Evolutionary conservation across 805 yeast genomes (phyloP).

Genomic region (Danielia reshetovae): DNA sequence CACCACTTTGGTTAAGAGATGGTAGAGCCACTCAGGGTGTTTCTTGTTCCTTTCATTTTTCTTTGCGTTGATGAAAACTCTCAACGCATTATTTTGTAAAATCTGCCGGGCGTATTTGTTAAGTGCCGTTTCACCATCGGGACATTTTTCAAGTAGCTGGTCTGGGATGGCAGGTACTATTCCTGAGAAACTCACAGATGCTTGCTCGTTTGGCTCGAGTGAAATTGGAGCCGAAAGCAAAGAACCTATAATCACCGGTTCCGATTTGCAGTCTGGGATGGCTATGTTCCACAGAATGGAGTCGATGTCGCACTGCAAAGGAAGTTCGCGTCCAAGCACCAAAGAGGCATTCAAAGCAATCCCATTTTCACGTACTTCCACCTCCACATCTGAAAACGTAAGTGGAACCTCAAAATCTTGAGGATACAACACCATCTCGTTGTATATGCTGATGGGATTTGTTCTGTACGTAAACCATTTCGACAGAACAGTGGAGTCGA

Average conservation of each 20-base stretch:
- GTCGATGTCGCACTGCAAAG: slow-evolving; percentile 16
- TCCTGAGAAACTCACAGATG: slow-evolving; percentile 10
- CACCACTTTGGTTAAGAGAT: slow-evolving; percentile 9
- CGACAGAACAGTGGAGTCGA: slow-evolving; percentile 16
- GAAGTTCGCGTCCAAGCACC: slow-evolving; percentile 10
- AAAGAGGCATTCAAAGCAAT: background rate
- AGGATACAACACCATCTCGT: slow-evolving; percentile 4
- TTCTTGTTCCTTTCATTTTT: slow-evolving; percentile 4
- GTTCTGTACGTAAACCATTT: slow-evolving; percentile 15
- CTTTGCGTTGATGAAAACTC: slow-evolving; percentile 15
- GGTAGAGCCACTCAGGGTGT: slow-evolving; percentile 23
- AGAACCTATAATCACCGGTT: slow-evolving; percentile 21
- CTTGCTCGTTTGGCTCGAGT: background rate
- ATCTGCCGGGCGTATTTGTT: slow-evolving; percentile 18
- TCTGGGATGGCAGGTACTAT: slow-evolving; percentile 17
- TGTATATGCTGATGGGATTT: slow-evolving; percentile 14
- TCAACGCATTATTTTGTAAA: slow-evolving; percentile 16
- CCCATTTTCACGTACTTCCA: slow-evolving; percentile 8
- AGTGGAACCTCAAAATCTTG: background rate
- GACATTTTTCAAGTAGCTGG: slow-evolving; percentile 18
- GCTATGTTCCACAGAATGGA: slow-evolving; percentile 26
- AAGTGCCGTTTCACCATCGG: slow-evolving; percentile 17
- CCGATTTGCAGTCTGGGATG: slow-evolving; percentile 22
- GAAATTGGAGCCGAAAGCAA: background rate
- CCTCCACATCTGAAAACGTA: slow-evolving; percentile 6